phyloP scores from a whole-genome alignment of 2,329 filamentous ascomycete species.

The Ophiosphaerella narmari region DNA sequence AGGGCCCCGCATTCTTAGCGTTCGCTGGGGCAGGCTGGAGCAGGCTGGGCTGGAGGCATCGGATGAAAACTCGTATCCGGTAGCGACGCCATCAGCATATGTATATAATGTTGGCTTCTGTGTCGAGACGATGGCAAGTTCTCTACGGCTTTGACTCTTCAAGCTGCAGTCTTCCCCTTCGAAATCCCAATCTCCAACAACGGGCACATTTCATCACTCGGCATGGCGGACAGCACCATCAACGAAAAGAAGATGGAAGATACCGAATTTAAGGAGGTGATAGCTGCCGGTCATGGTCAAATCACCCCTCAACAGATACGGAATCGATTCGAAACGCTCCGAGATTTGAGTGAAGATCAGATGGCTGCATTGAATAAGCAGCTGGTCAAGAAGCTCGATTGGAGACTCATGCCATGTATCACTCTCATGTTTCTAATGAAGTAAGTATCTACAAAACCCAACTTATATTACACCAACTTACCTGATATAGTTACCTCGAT shows the following conservation, averaged over 20 bases:
- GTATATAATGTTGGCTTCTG: slow-evolving; percentile 2
- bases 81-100: too few relatives aligned
- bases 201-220: not conserved
- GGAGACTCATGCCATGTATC: slow-evolving; percentile 36
- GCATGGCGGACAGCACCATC: slow-evolving; percentile 15
- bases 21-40: too few relatives aligned
- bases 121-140: not conserved
- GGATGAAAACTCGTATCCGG: too few relatives aligned
- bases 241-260: slow-evolving; percentile 20
- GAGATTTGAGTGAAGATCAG: slow-evolving; percentile 26
- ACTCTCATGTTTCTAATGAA: slow-evolving; percentile 41
- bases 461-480: not conserved
- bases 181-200: not conserved
- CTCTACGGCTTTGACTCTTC: not conserved
- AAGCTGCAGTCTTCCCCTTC: not conserved
- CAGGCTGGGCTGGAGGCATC: too few relatives aligned
- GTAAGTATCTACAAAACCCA: slow-evolving; percentile 5
- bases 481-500: slow-evolving; percentile 41
- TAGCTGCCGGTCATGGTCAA: slow-evolving; percentile 6
- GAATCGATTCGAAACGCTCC: slow-evolving; percentile 30
- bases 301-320: slow-evolving; percentile 35
- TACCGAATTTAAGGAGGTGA: slow-evolving; percentile 22
- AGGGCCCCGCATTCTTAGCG: slow-evolving; percentile 24
- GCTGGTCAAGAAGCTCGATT: slow-evolving; percentile 32
- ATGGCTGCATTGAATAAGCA: slow-evolving; percentile 35